Base-by-base conservation (phyloP, 2,329 filamentous ascomycete genomes). In the Harringtonia lauricola region DNA sequence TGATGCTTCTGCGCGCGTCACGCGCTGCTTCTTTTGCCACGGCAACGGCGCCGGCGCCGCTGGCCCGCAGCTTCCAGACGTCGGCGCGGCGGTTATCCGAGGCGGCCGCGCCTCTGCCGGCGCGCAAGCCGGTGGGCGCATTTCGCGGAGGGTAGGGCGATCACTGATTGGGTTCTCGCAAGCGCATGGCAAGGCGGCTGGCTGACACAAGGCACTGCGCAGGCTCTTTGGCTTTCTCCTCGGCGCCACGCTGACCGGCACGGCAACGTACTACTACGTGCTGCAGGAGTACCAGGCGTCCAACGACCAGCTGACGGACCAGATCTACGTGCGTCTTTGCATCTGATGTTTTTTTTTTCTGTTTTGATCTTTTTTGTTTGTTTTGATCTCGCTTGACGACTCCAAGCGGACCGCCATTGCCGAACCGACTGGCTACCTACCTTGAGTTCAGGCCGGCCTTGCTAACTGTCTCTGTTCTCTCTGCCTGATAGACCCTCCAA, bases 141-240 rank as follows among this genome's bases (percentile, higher is more conserved):
- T 76, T 79, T 59, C 72, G 75, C 39, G 73, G 73, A 64, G 74
- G 75, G 75, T 79, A 55, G 59, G 74, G 66, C 36, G 4, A 8
- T 42, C 8, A 21, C 12, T 15, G 10, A 12, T 3, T 15, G 28
- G 10, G 10, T 14, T n/a, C n/a, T n/a, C n/a, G n/a, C n/a, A n/a
- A n/a, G n/a, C n/a, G n/a, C n/a, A n/a, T n/a, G n/a, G n/a, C n/a
- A n/a, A n/a, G n/a, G n/a, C n/a, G n/a, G n/a, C n/a, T n/a, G n/a
- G n/a, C n/a, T n/a, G n/a, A n/a, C n/a, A n/a, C n/a, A n/a, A n/a
- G n/a, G n/a, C n/a, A n/a, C n/a, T n/a, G n/a, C n/a, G n/a, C 55
- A 95, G 90, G 46, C 68, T 95, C 47, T 87, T 95, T 56, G 90
- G 90, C 42, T 96, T 96, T 71, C 79, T 96, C 41, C 72, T 92